Percentiles rank a stretch among this genome's conserved stretches.
Evolutionary conservation across 306 rosid species (phyloP).

Genomic region (Fragaria vesca): DNA sequence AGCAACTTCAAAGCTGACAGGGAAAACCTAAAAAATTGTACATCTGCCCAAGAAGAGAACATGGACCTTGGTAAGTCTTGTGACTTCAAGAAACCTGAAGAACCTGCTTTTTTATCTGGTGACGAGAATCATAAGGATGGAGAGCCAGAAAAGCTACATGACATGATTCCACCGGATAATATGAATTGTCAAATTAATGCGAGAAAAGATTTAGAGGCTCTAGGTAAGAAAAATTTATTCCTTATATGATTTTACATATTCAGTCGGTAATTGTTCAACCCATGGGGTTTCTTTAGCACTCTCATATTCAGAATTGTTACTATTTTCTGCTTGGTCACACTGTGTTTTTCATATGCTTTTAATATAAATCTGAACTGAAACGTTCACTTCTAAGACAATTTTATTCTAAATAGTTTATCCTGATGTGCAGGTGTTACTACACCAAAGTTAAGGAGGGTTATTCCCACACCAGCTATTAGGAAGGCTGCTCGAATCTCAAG

Average conservation of each 20-base stretch:
- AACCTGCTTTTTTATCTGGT: conserved; percentile 27
- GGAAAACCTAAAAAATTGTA: conserved; percentile 43
- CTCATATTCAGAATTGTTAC: background rate
- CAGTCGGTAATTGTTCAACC: background rate
- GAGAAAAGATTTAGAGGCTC: conserved; percentile 20
- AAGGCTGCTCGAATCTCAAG: conserved; percentile 43
- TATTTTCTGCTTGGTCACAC: background rate
- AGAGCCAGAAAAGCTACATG: conserved; percentile 22
- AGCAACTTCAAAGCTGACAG: conserved; percentile 30
- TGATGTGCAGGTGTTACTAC: conserved; percentile 44
- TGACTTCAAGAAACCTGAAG: conserved; percentile 24
- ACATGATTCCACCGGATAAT: conserved; percentile 37
- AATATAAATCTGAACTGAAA: conserved; percentile 1
- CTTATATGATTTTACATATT: conserved; percentile 7
- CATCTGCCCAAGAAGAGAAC: conserved; percentile 27
- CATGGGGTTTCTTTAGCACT: background rate
- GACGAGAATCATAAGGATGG: conserved; percentile 32
- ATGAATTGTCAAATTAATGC: conserved; percentile 11
- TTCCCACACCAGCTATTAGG: conserved; percentile 56
- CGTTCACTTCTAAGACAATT: background rate
- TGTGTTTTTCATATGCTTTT: conserved; percentile 12
- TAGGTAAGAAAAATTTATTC: conserved; percentile 37
- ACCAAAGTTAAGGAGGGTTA: conserved; percentile 36
- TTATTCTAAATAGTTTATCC: conserved; percentile 12
- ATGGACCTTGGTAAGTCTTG: conserved; percentile 31